These are phyloP conservation scores for Plasmodium sp. DNA, from an alignment of 169 alveolate species.

Conservation along the genomic window DNA sequence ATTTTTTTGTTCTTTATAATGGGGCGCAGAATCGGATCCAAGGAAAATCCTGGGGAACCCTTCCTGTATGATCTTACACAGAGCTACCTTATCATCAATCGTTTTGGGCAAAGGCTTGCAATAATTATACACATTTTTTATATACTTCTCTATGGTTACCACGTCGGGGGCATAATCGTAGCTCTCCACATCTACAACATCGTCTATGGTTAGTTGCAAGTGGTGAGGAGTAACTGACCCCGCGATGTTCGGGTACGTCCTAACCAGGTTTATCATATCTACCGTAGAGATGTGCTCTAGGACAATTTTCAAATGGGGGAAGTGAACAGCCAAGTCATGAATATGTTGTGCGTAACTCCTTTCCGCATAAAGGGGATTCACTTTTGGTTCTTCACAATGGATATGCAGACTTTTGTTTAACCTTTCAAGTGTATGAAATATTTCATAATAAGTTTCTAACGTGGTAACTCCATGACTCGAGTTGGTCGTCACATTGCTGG, in stretches of 20 bases:
- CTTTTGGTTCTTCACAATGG: constrained; percentile 83
- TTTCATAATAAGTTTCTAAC: constrained; percentile 79
- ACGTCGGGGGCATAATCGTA: constrained; percentile 76
- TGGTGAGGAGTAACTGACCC: constrained; percentile 74
- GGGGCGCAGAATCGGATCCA: constrained; percentile 90
- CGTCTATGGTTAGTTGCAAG: constrained; percentile 61
- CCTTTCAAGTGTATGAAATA: constrained; percentile 80
- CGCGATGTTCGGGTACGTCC: constrained; percentile 77
- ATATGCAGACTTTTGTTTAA: constrained; percentile 80
- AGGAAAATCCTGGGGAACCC: constrained; percentile 76
- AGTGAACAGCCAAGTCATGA: constrained; percentile 76
- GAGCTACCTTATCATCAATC: constrained; percentile 78
- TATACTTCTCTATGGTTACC: constrained; percentile 45
- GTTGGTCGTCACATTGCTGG: constrained; percentile 84
- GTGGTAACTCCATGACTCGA: constrained; percentile 79
- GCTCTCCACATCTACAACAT: constrained; percentile 40
- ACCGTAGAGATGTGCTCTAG: constrained; percentile 82
- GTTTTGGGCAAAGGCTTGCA: constrained; percentile 85
- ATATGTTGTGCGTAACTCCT: constrained; percentile 73
- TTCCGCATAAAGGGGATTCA: constrained; percentile 81
- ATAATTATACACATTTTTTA: constrained; percentile 81
- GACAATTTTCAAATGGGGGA: constrained; percentile 83
- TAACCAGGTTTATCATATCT: constrained; percentile 70
- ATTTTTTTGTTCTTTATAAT: constrained; percentile 69
- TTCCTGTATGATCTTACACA: constrained; percentile 70